Percentiles rank a stretch among this genome's conserved stretches.
Evolutionary conservation across 441 rosid species (phyloP).

Genomic region (Capsella rubella): DNA sequence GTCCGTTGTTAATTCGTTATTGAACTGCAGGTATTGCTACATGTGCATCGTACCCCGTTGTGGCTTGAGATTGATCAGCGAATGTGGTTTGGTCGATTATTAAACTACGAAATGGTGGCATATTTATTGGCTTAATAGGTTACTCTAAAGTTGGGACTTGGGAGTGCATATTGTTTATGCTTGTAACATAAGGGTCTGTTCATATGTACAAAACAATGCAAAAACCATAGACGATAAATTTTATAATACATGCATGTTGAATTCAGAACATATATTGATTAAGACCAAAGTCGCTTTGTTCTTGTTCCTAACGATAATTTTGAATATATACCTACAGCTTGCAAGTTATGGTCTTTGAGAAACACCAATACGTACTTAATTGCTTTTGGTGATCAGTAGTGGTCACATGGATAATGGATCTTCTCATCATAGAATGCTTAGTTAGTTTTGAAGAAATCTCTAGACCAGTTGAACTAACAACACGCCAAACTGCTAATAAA

Average conservation of each 20-base stretch:
- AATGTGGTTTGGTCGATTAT: conserved; percentile 27
- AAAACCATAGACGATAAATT: neutral
- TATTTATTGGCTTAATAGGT: conserved; percentile 27
- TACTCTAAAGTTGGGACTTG: conserved; percentile 30
- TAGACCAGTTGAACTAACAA: neutral
- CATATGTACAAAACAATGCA: conserved; percentile 35
- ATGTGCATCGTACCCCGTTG: conserved; percentile 90
- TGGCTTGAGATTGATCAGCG: conserved; percentile 56
- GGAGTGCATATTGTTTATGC: conserved; percentile 33
- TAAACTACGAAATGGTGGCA: conserved; percentile 13
- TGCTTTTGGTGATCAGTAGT: neutral
- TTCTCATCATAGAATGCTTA: neutral
- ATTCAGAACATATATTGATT: conserved; percentile 2
- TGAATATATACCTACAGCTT: neutral
- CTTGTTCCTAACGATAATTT: conserved; percentile 3
- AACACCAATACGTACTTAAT: neutral
- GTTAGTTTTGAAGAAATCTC: conserved; percentile 13
- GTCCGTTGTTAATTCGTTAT: conserved; percentile 29
- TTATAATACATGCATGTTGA: conserved; percentile 1
- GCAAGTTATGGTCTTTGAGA: neutral
- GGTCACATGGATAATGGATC: neutral
- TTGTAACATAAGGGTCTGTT: conserved; percentile 40
- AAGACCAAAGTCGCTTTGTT: neutral
- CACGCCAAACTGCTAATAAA: neutral
- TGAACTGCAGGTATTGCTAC: conserved; percentile 77